phyloP scores from a whole-genome alignment of 179 eudicot genomes.

The Carnegiea gigantea region DNA sequence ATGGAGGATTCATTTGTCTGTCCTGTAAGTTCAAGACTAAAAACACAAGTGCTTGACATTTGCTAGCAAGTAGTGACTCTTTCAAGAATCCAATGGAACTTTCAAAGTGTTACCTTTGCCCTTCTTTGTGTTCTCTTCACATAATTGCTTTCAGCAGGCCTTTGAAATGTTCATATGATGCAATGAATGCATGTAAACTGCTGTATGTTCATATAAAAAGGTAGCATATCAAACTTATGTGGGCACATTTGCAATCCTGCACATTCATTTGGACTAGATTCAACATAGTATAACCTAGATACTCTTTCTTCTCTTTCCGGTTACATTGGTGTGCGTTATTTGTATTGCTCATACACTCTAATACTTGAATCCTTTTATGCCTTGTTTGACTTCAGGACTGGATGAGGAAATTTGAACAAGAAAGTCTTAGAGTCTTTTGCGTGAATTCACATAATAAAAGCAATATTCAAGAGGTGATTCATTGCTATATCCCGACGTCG shows the following conservation, averaged over 20 bases:
- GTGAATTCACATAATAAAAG: conserved; percentile 82
- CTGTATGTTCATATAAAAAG: too few species aligned
- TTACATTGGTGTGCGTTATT: too few species aligned
- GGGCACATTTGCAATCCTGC: too few species aligned
- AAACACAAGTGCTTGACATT: neutral
- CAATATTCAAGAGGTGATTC: conserved; percentile 62
- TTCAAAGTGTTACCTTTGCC: neutral
- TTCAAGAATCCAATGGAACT: neutral
- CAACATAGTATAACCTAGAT: too few species aligned
- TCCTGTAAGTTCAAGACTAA: neutral
- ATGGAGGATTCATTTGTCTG: neutral
- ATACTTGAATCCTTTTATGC: conserved; percentile 1
- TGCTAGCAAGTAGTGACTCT: neutral
- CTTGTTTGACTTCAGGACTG: conserved; percentile 44
- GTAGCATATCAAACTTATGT: too few species aligned
- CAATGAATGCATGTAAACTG: neutral
- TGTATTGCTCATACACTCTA: neutral
- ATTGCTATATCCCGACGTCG: neutral
- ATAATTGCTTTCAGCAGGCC: conserved; percentile 5
- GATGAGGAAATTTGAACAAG: conserved; percentile 42
- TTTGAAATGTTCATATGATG: neutral
- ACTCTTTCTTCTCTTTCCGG: too few species aligned
- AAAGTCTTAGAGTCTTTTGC: conserved; percentile 34
- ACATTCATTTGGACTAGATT: too few species aligned
- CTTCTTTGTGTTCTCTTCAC: neutral